These are phyloP conservation scores for Kalmusia sp. DNA, from an alignment of 2,329 filamentous ascomycete genomes.

Conservation along the genomic window DNA sequence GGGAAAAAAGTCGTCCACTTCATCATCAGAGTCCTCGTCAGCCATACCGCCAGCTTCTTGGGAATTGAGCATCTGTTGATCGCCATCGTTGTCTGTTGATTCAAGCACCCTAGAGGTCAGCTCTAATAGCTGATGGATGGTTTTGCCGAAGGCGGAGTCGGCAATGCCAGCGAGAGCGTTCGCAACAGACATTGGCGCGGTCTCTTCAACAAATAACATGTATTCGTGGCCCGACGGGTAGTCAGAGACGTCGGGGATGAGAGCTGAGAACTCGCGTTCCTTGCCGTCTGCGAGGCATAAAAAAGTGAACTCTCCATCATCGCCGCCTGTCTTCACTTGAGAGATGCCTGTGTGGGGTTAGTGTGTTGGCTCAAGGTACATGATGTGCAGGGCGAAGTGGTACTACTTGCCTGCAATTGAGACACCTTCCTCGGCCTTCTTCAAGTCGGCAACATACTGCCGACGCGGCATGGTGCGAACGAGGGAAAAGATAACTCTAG, in stretches of 20 bases:
- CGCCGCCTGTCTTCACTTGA: conserved; percentile 66
- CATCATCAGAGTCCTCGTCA: conserved; percentile 43
- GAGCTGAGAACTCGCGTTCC: conserved; percentile 47
- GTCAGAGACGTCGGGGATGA: conserved; percentile 61
- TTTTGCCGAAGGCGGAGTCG: conserved; percentile 51
- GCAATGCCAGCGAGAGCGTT: conserved; percentile 55
- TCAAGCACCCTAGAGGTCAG: conserved; percentile 50
- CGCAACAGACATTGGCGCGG: conserved; percentile 52
- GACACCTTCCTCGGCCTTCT: conserved; percentile 46
- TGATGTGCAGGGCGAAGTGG: too few relatives aligned
- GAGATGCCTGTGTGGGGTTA: conserved; percentile 51
- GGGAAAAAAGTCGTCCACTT: conserved; percentile 43
- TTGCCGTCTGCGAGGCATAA: conserved; percentile 42
- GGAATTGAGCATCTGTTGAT: conserved; percentile 52
- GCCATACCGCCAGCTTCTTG: conserved; percentile 40
- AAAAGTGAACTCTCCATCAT: conserved; percentile 76
- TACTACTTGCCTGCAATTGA: conserved; percentile 42
- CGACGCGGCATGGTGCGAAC: conserved; percentile 66
- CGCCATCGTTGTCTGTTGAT: conserved; percentile 49
- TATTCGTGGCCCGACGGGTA: conserved; percentile 67
- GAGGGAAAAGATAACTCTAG: neutral
- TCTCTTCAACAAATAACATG: conserved; percentile 62
- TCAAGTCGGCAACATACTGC: conserved; percentile 68
- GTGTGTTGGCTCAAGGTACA: too few relatives aligned
- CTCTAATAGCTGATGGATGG: conserved; percentile 58